phyloP scores from a whole-genome alignment of 2,329 filamentous ascomycete species.

The Cordyceps pruinosa region DNA sequence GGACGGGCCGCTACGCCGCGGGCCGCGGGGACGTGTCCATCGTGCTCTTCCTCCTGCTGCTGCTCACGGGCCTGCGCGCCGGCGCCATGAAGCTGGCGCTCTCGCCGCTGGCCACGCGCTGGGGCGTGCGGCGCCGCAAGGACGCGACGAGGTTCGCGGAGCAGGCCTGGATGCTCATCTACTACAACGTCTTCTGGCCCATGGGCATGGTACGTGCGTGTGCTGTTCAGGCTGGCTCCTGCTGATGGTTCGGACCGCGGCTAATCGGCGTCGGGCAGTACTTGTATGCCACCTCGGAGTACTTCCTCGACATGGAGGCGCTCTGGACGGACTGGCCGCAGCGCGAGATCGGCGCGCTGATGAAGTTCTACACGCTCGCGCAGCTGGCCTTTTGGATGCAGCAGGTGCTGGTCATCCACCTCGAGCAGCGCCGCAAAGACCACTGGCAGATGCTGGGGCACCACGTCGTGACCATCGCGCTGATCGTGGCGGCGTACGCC shows the following conservation, averaged over 20 bases:
- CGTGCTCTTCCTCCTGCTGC: conserved; percentile 68
- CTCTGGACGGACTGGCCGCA: conserved; percentile 83
- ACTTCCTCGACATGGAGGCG: conserved; percentile 67
- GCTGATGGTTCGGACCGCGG: background rate
- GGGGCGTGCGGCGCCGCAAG: conserved; percentile 70
- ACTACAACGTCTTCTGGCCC: conserved; percentile 75
- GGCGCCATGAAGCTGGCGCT: conserved; percentile 82
- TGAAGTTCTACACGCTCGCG: conserved; percentile 52
- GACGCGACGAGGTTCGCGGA: conserved; percentile 79
- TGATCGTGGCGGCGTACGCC: conserved; percentile 75
- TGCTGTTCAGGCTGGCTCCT: conserved; percentile 14
- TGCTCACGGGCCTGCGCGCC: conserved; percentile 81
- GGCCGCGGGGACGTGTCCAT: conserved; percentile 76
- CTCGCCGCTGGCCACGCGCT: conserved; percentile 63
- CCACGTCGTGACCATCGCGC: conserved; percentile 80
- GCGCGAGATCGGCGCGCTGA: conserved; percentile 60
- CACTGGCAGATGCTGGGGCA: conserved; percentile 94
- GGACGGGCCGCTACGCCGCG: conserved; percentile 62
- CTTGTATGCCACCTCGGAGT: conserved; percentile 70
- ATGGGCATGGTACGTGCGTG: conserved; percentile 65
- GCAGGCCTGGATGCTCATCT: conserved; percentile 84
- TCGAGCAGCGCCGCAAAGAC: conserved; percentile 90
- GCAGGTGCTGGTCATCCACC: conserved; percentile 87
- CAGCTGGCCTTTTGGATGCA: conserved; percentile 93
- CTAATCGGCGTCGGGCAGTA: conserved; percentile 46